Base-by-base conservation (phyloP, 1,139 yeast species). In the Blastobotrys capitulatus region DNA sequence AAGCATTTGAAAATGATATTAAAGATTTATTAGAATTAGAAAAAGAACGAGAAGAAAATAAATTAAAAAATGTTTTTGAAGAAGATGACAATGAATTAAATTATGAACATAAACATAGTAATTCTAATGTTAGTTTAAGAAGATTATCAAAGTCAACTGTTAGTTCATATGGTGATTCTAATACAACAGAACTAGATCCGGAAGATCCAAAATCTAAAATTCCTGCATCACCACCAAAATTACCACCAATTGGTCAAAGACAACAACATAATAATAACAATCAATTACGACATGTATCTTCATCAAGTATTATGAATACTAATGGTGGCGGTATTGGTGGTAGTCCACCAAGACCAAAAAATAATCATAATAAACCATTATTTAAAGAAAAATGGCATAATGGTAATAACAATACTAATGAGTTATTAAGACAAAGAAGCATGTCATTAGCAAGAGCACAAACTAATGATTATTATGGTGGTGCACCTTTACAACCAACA, bases 1-100 rank as follows among this genome's bases (percentile, higher is more conserved):
- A 54, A 22, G 58, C 56, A 22, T 56, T 56, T 39, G 59, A 54
- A 36, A 54, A 50, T 22, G 59, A 56, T 44, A 51, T 56, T 22
- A 48, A 51, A 16, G 58, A 56, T 29, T 48, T 56, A 12, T 40
- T 54, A 10, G 46, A 52, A 32, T 45, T 52, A 7, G 51, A 54
- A 26, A 42, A 20, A 29, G 40, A 38, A 16, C 27, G 31, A 34
- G 22, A 32, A 12, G 32, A 39, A 5, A 3, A n/a, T 15, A 37
- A 37, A 22, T 22, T 22, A 7, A 18, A 9, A 6, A 18, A 16
- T 35, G 38, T 35, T 6, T 19, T 19, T 10, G 18, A 35, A 16
- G 25, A 7, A 16, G 4, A 6, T 35, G 19, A 13, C n/a, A n/a
- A n/a, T n/a, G n/a, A 18, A 5, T 15, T 22, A n/a, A 38, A 29